Evolutionary conservation across 352 stramenopile species (phyloP).

Genomic region (Phytophthora melonis): DNA sequence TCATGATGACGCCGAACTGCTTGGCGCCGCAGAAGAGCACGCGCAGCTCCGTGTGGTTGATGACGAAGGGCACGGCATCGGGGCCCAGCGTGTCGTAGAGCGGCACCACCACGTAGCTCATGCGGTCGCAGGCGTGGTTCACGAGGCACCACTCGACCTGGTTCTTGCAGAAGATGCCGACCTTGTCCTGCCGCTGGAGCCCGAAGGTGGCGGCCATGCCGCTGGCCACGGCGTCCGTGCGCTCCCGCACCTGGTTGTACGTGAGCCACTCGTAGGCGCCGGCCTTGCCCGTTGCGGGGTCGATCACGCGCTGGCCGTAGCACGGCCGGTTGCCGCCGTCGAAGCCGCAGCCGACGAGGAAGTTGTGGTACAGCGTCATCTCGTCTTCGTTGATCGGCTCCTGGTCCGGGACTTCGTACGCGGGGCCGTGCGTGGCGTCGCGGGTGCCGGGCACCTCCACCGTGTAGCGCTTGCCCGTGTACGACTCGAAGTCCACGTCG

Average conservation of each 20-base stretch:
- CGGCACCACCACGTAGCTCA: slow-evolving; percentile 50
- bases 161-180: slow-evolving; percentile 61
- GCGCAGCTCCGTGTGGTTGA: slow-evolving; percentile 58
- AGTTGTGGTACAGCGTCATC: slow-evolving; percentile 51
- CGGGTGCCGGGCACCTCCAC: slow-evolving; percentile 42
- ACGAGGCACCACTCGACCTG: slow-evolving; percentile 50
- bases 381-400: slow-evolving; percentile 29
- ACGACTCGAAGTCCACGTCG: slow-evolving; percentile 61
- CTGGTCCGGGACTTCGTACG: slow-evolving; percentile 33
- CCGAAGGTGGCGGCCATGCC: slow-evolving; percentile 36
- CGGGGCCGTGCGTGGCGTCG: slow-evolving; percentile 40
- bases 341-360: slow-evolving; percentile 34
- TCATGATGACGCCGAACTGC: slow-evolving; percentile 48
- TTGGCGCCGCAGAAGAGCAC: slow-evolving; percentile 48
- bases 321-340: slow-evolving; percentile 29
- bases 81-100: slow-evolving; percentile 66
- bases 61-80: slow-evolving; percentile 54
- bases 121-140: slow-evolving; percentile 50
- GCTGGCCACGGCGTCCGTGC: slow-evolving; percentile 41
- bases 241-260: slow-evolving; percentile 51
- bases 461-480: slow-evolving; percentile 45
- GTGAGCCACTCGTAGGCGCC: slow-evolving; percentile 61
- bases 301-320: slow-evolving; percentile 52
- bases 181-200: slow-evolving; percentile 48
- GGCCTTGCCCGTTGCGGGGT: slow-evolving; percentile 36